Base-by-base conservation (phyloP, 2,329 filamentous ascomycete species). In the Aspergillus fumigatus region DNA sequence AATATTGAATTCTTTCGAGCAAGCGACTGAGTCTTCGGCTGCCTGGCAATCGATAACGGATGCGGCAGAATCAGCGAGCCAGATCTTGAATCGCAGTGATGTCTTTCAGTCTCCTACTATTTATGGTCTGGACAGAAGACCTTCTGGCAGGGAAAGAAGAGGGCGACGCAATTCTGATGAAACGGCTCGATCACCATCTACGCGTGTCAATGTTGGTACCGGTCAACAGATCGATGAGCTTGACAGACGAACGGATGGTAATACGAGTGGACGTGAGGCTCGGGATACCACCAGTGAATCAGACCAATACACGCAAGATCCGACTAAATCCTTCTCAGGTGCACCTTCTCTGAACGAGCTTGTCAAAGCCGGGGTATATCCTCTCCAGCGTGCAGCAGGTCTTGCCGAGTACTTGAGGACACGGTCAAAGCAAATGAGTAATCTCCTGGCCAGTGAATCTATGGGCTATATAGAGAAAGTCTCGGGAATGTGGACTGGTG, bases 381-480 rank as follows among this genome's bases (percentile, higher is more conserved):
- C 92, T 1, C 76, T 96, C 3, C 90, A 95, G 72, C 86, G 90
- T 58, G 93, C 92, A 0, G 89, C 89, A 9, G 87, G 88, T 1
- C 83, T 96, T 69, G 91, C 92, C 8, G 90, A 87, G 49, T 96
- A 92, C 69, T 79, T 97, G 52, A 90, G 89, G 67, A 88, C 82
- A 55, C 86, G 89, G 23, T 88, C 91, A 23, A 89, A 89, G 63
- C 85, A 86, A 35, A 90, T 97, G 86, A 90, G 90, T 58, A 90
- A 81, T 27, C 77, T 96, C 8, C 77, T 97, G 48, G 90, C 93
- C 6, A 90, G 88, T 0, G 92, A 97, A 71, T 95, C 93, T 0
- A 96, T 96, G 87, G 92, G 91, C 1, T 97, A 97, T 69, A 88
- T 96, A 32, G 92, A 95, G 69, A 97, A 97, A 73, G 92, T 97